Conservation (phyloP, 495 filamentous ascomycete species). For the Ramalina intermedia region DNA sequence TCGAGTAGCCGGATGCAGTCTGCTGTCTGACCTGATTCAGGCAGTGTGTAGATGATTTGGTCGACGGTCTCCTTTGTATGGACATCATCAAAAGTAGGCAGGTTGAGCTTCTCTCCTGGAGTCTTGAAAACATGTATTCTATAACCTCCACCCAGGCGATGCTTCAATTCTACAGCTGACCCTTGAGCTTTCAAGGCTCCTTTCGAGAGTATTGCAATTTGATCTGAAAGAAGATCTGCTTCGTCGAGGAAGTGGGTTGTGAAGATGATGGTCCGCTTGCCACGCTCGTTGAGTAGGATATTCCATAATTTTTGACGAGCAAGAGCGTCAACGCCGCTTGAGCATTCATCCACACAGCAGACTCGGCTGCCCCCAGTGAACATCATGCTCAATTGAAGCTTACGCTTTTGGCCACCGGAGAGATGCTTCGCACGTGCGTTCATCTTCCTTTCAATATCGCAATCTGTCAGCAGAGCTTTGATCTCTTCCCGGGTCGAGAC, state of each 20-base stretch:
- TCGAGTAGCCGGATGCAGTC: slow-evolving; percentile 54
- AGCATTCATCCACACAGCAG: slow-evolving; percentile 82
- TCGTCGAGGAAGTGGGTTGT: slow-evolving; percentile 80
- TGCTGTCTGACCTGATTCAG: slow-evolving; percentile 45
- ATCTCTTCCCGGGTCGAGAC: slow-evolving; percentile 40
- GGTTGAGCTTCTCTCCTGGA: slow-evolving; percentile 21
- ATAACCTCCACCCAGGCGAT: slow-evolving; percentile 58
- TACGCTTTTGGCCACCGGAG: slow-evolving; percentile 79
- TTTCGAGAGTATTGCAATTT: slow-evolving; percentile 65
- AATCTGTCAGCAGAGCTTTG: slow-evolving; percentile 41
- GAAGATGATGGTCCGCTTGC: slow-evolving; percentile 61
- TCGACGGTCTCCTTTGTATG: slow-evolving; percentile 46
- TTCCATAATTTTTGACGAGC: slow-evolving; percentile 78
- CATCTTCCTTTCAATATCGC: slow-evolving; percentile 58
- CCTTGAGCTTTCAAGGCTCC: slow-evolving; percentile 55
- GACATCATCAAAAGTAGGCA: slow-evolving; percentile 41
- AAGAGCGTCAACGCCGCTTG: slow-evolving; percentile 68
- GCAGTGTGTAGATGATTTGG: slow-evolving; percentile 53
- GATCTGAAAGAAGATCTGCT: slow-evolving; percentile 60
- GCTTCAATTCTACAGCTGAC: slow-evolving; percentile 64
- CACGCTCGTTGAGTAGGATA: slow-evolving; percentile 67
- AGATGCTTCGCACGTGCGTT: slow-evolving; percentile 52
- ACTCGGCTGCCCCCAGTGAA: slow-evolving; percentile 71
- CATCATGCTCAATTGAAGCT: slow-evolving; percentile 90
- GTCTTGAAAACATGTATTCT: slow-evolving; percentile 52